Evolutionary conservation across 768 basidiomycete genomes (phyloP).

Genomic region (Neoboletus subvelutipes): DNA sequence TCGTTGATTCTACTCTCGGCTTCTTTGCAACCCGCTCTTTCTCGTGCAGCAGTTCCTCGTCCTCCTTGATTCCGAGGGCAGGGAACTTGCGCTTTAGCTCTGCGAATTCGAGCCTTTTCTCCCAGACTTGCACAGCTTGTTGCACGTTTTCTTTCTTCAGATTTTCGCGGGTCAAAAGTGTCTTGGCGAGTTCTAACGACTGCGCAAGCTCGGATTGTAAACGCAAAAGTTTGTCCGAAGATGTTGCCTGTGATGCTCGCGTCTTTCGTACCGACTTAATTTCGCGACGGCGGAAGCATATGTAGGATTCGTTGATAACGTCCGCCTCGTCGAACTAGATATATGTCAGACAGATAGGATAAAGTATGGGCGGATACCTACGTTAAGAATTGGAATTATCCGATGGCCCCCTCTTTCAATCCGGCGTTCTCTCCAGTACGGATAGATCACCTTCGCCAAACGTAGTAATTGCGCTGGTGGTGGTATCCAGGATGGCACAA

Average conservation of each 20-base stretch:
- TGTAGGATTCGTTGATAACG: conserved; percentile 87
- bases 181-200: conserved; percentile 70
- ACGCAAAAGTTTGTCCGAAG: conserved; percentile 84
- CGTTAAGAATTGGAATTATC: conserved; percentile 87
- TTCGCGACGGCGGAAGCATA: conserved; percentile 95
- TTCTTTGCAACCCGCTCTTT: conserved; percentile 67
- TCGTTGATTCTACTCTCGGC: conserved; percentile 38
- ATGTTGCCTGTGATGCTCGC: conserved; percentile 84
- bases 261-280: conserved; percentile 94
- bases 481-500: conserved; percentile 69
- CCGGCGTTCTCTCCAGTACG: conserved; percentile 88
- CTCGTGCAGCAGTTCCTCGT: conserved; percentile 73
- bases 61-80: conserved; percentile 55
- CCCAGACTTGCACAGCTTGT: conserved; percentile 70
- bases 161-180: conserved; percentile 69
- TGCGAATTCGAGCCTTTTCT: conserved; percentile 68
- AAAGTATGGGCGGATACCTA: conserved; percentile 37
- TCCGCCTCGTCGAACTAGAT: conserved; percentile 84
- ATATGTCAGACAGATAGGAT: conserved; percentile 1
- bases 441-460: conserved; percentile 72
- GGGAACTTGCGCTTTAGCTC: conserved; percentile 81
- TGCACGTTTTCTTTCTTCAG: conserved; percentile 66
- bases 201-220: conserved; percentile 73
- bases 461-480: conserved; percentile 59
- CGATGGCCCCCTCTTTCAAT: conserved; percentile 75